A percentile compares a stretch with the other conserved stretches of the same genome.
Conservation (phyloP, 257 asterid species). For the Voacanga thouarsii region DNA sequence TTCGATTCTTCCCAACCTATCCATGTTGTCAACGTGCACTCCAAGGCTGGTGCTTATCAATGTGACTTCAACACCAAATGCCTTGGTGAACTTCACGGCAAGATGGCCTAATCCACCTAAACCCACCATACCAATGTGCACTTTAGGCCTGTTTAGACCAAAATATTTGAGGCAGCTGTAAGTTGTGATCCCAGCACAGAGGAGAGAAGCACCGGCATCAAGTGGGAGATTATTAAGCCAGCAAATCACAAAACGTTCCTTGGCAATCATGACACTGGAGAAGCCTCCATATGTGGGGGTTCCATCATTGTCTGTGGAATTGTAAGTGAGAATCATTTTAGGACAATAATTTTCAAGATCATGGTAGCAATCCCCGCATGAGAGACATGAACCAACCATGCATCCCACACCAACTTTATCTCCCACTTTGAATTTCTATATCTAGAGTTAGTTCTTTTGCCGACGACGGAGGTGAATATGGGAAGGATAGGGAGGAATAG, state of each 20-base stretch:
- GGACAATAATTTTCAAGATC: constrained; percentile 51
- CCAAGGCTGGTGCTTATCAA: constrained; percentile 42
- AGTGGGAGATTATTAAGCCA: constrained; percentile 55
- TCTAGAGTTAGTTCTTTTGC: constrained; percentile 37
- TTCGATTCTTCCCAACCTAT: constrained; percentile 28
- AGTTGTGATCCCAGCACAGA: constrained; percentile 59
- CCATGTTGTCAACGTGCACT: constrained; percentile 35
- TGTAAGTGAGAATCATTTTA: constrained; percentile 28
- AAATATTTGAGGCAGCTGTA: constrained; percentile 49
- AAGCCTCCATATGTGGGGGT: constrained; percentile 44
- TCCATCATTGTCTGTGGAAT: constrained; percentile 32
- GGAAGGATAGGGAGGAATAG: too few relatives aligned
- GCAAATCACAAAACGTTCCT: constrained; percentile 42
- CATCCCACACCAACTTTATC: constrained; percentile 50
- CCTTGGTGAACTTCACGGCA: constrained; percentile 61
- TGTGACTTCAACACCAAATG: constrained; percentile 48
- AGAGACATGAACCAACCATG: constrained; percentile 42
- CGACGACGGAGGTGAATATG: constrained; percentile 31
- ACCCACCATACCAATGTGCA: constrained; percentile 47
- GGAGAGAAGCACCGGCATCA: constrained; percentile 57
- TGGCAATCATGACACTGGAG: constrained; percentile 39
- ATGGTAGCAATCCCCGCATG: constrained; percentile 31
- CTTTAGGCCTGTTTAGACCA: constrained; percentile 54
- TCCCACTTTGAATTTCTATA: constrained; percentile 38
- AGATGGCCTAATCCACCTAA: constrained; percentile 64